These are phyloP conservation scores for Metschnikowia cerradonensis DNA, from an alignment of 805 yeast species.

Conservation along the genomic window DNA sequence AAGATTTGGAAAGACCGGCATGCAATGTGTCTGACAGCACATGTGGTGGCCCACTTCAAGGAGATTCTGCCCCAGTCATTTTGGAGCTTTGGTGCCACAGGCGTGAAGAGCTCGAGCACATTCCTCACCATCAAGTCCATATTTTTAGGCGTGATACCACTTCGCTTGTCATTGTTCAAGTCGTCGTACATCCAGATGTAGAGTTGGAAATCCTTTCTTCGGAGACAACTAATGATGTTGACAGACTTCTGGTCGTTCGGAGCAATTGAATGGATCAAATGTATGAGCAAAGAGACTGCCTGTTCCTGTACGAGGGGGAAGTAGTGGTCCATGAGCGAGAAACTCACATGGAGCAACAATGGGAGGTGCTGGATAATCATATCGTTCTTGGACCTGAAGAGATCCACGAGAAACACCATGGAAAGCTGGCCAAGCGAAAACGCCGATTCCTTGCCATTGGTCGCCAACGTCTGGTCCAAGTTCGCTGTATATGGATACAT, in stretches of 20 bases:
- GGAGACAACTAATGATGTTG: slow-evolving; percentile 53
- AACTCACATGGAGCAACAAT: slow-evolving; percentile 68
- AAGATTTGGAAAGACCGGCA: slow-evolving; percentile 94
- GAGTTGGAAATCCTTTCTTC: slow-evolving; percentile 44
- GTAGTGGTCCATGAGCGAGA: slow-evolving; percentile 86
- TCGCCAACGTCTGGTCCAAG: slow-evolving; percentile 51
- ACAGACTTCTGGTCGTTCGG: slow-evolving; percentile 51
- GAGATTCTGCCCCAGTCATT: slow-evolving; percentile 83
- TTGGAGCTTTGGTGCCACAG: slow-evolving; percentile 51
- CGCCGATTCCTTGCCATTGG: slow-evolving; percentile 62
- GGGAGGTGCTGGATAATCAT: slow-evolving; percentile 60
- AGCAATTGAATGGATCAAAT: slow-evolving; percentile 62
- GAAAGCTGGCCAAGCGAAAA: slow-evolving; percentile 88
- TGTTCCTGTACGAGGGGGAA: slow-evolving; percentile 78
- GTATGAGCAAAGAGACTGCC: slow-evolving; percentile 71
- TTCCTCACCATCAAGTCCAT: slow-evolving; percentile 75
- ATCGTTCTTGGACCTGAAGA: slow-evolving; percentile 65
- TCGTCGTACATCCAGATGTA: slow-evolving; percentile 85
- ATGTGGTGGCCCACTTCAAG: slow-evolving; percentile 91
- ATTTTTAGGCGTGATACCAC: slow-evolving; percentile 79
- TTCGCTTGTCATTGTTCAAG: slow-evolving; percentile 60
- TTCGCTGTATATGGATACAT: slow-evolving; percentile 72
- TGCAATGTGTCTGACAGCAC: slow-evolving; percentile 95
- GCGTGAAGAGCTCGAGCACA: slow-evolving; percentile 53
- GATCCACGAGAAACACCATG: slow-evolving; percentile 76